A percentile compares a stretch with the other conserved stretches of the same genome.
Evolutionary conservation across 2,329 filamentous ascomycete genomes (phyloP).

Genomic region (Chrysosporium queenslandicum): DNA sequence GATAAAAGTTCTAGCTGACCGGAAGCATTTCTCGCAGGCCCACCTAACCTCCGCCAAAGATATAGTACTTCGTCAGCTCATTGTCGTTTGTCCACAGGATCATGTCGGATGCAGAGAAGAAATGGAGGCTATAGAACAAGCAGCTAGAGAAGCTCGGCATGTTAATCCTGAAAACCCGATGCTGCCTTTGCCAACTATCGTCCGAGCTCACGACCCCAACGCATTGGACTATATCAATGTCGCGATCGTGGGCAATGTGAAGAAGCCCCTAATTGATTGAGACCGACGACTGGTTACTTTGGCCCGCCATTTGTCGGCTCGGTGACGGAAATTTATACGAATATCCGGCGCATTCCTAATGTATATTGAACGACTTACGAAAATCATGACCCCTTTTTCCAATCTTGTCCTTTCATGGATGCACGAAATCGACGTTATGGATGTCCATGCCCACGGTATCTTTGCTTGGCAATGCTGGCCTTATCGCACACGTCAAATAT

Average conservation of each 20-base stretch:
- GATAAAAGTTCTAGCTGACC: constrained; percentile 5
- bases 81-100: constrained; percentile 91
- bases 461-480: background rate
- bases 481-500: background rate
- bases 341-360: background rate
- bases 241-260: constrained; percentile 51
- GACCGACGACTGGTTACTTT: background rate
- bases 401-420: background rate
- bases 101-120: constrained; percentile 95
- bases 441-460: background rate
- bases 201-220: constrained; percentile 63
- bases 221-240: constrained; percentile 52
- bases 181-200: constrained; percentile 75
- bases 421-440: background rate
- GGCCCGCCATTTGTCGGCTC: background rate
- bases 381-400: background rate
- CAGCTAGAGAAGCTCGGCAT: constrained; percentile 80
- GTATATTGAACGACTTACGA: constrained; percentile 1
- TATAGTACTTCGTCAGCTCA: constrained; percentile 78
- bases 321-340: background rate
- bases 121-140: constrained; percentile 96
- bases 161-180: constrained; percentile 86
- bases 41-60: constrained; percentile 80
- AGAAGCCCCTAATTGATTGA: constrained; percentile 59
- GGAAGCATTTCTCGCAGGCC: constrained; percentile 48